Evolutionary conservation across 2,329 filamentous ascomycete species (phyloP).

Genomic region (Teratosphaeria destructans): DNA sequence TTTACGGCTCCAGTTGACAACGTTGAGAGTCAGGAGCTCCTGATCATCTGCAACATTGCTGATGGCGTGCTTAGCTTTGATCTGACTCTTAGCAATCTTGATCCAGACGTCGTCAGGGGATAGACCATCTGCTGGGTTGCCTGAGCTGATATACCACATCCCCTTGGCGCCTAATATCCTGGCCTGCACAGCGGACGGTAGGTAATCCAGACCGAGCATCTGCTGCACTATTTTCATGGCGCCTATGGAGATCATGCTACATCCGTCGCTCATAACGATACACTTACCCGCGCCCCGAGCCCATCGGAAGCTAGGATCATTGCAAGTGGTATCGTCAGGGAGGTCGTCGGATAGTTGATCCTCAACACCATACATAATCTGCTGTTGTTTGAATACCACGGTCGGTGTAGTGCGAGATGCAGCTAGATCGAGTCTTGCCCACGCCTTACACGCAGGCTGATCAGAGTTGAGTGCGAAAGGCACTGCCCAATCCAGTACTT

Average conservation of each 20-base stretch:
- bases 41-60: conserved; percentile 22
- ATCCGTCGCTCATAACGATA: conserved; percentile 43
- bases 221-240: conserved; percentile 46
- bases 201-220: conserved; percentile 40
- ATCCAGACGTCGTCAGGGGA: conserved; percentile 46
- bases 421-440: conserved; percentile 31
- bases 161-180: conserved; percentile 66
- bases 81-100: conserved; percentile 53
- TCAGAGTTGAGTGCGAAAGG: conserved; percentile 25
- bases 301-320: conserved; percentile 20
- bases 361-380: conserved; percentile 20
- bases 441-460: conserved; percentile 32
- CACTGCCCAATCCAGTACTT: conserved; percentile 32
- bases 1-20: conserved; percentile 40
- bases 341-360: conserved; percentile 13
- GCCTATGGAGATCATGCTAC: conserved; percentile 52
- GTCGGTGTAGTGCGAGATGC: conserved; percentile 32
- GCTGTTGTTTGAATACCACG: conserved; percentile 26
- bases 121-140: neutral
- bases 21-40: conserved; percentile 45
- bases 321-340: conserved; percentile 25
- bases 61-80: conserved; percentile 41
- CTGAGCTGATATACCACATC: conserved; percentile 50
- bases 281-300: conserved; percentile 3
- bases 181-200: conserved; percentile 57